Percentiles rank a stretch among this genome's conserved stretches.
Evolutionary conservation across 345 rosid species (phyloP).

Genomic region (Brassica juncea): DNA sequence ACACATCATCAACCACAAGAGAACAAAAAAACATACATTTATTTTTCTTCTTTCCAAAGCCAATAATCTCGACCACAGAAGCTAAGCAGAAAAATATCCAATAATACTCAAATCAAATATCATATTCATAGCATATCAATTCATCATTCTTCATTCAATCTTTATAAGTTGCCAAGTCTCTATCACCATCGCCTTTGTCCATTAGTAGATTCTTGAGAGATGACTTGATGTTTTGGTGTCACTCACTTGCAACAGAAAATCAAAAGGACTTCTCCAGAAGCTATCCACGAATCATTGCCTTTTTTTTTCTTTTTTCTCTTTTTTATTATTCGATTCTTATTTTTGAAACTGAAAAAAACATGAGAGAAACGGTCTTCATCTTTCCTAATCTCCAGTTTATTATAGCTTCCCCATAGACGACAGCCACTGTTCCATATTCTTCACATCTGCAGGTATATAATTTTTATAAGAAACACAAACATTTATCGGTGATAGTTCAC

Average conservation of each 20-base stretch:
- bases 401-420: constrained; percentile 53
- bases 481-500: too few relatives aligned
- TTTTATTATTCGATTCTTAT: background rate
- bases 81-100: constrained; percentile 29
- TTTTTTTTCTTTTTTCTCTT: background rate
- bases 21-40: background rate
- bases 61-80: background rate
- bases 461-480: too few relatives aligned
- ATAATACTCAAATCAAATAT: background rate
- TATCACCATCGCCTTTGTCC: constrained; percentile 31
- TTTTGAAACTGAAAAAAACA: constrained; percentile 19
- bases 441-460: constrained; percentile 46
- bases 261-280: constrained; percentile 34
- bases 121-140: constrained; percentile 18
- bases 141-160: constrained; percentile 14
- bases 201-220: constrained; percentile 29
- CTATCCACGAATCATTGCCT: constrained; percentile 32
- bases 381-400: constrained; percentile 28
- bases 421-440: constrained; percentile 62
- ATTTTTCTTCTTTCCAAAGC: background rate
- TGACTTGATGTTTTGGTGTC: constrained; percentile 28
- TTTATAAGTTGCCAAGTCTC: constrained; percentile 17
- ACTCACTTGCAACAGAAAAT: constrained; percentile 21
- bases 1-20: background rate
- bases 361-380: constrained; percentile 1